A percentile compares a stretch with the other conserved stretches of the same genome.
Evolutionary conservation across 1,139 yeast genomes (phyloP).

Genomic region (Suhomyces maxii): DNA sequence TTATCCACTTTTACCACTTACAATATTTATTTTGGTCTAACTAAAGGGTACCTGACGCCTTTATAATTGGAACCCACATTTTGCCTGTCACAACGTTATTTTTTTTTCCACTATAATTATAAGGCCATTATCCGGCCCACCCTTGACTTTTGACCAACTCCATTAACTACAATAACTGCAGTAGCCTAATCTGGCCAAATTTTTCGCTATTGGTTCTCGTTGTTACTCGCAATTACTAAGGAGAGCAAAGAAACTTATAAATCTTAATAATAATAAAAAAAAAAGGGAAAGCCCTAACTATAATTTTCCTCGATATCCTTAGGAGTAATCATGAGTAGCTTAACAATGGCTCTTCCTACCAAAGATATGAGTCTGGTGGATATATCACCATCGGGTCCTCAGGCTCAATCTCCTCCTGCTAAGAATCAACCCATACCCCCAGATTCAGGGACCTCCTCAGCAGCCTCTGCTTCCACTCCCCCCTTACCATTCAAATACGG

Average conservation of each 20-base stretch:
- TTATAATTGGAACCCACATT: too few relatives aligned
- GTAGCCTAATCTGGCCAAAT: slow-evolving; percentile 3
- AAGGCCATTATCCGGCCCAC: neutral
- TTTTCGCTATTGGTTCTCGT: slow-evolving; percentile 5
- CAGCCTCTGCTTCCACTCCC: neutral
- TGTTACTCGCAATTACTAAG: slow-evolving; percentile 4
- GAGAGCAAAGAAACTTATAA: slow-evolving; percentile 5
- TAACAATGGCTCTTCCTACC: slow-evolving; percentile 5
- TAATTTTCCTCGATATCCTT: too few relatives aligned
- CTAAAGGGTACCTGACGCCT: too few relatives aligned
- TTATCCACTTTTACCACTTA: too few relatives aligned
- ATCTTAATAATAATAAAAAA: neutral
- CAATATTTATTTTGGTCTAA: too few relatives aligned
- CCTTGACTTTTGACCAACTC: neutral
- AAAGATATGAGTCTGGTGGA: neutral
- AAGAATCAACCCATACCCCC: neutral
- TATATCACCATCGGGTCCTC: neutral
- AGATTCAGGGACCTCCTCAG: neutral
- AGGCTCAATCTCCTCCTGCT: neutral
- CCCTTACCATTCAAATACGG: slow-evolving; percentile 11
- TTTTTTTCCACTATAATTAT: too few relatives aligned
- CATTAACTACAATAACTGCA: too few relatives aligned
- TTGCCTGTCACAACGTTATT: too few relatives aligned
- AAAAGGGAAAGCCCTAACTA: too few relatives aligned
- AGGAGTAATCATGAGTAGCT: slow-evolving; percentile 1